Percentiles rank a stretch among this genome's conserved stretches.
These are phyloP conservation scores for Perkinsus chesapeaki DNA, from an alignment of 169 alveolate genomes.

Conservation along the genomic window DNA sequence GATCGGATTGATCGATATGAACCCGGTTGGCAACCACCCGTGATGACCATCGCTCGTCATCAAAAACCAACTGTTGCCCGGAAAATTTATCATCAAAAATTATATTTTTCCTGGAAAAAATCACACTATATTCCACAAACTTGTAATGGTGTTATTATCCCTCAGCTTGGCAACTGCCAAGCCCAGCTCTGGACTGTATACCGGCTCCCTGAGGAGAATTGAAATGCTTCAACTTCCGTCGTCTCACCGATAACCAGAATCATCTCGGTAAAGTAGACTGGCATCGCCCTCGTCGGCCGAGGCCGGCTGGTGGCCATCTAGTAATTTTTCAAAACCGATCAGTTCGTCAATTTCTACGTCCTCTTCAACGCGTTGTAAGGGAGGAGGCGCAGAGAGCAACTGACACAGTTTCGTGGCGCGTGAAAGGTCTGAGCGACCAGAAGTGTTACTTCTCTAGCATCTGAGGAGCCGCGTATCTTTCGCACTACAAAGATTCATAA, in stretches of 20 bases:
- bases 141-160: background rate
- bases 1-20: background rate
- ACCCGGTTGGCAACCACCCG: background rate
- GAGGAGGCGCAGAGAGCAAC: background rate
- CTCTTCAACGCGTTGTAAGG: background rate
- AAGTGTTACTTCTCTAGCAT: background rate
- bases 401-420: background rate
- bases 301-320: conserved; percentile 30
- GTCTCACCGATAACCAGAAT: background rate
- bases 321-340: conserved; percentile 31
- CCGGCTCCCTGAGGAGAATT: background rate
- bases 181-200: conserved; percentile 24
- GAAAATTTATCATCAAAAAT: background rate
- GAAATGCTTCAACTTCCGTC: background rate
- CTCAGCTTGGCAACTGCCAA: conserved; percentile 22
- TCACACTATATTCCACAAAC: background rate
- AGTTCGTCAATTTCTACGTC: conserved; percentile 29
- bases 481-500: background rate
- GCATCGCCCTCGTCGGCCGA: conserved; percentile 12
- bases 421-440: background rate
- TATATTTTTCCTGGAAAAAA: background rate
- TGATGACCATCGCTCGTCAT: background rate
- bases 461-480: background rate
- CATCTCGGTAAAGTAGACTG: conserved; percentile 13
- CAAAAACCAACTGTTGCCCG: background rate